Conservation (phyloP, 345 rosid genomes). For the Citrus glauca region DNA sequence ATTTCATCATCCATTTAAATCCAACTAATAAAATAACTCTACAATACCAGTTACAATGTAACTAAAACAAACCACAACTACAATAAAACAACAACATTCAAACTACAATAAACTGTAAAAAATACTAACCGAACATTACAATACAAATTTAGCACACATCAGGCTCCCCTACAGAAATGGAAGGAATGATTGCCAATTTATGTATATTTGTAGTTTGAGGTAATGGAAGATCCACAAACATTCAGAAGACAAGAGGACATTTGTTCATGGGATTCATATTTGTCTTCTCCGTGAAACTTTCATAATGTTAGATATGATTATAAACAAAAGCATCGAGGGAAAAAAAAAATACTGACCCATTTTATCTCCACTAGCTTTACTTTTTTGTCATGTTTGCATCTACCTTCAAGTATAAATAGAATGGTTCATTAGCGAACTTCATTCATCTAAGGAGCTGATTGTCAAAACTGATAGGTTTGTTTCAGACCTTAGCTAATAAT, state of each 20-base stretch:
- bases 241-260: background rate
- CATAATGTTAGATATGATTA: slow-evolving; percentile 1
- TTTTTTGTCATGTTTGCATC: background rate
- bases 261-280: background rate
- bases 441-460: background rate
- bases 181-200: background rate
- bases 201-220: slow-evolving; percentile 1
- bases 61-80: too few species aligned
- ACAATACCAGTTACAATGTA: too few species aligned
- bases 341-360: slow-evolving; percentile 22
- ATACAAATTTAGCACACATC: too few species aligned
- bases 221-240: slow-evolving; percentile 12
- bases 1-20: too few species aligned
- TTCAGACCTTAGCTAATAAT: background rate
- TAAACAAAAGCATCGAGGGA: background rate
- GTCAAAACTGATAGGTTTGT: background rate
- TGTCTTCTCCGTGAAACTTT: slow-evolving; percentile 5
- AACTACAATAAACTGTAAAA: too few species aligned
- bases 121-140: too few species aligned
- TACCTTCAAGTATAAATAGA: slow-evolving; percentile 18
- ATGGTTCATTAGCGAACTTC: background rate
- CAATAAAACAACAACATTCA: too few species aligned
- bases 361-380: background rate
- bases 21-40: too few species aligned
- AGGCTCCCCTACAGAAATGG: background rate